Percentiles rank a stretch among this genome's conserved stretches.
Evolutionary conservation across 371 early-diverging fungal species (phyloP).

Genomic region (Encephalitozoon hellem): DNA sequence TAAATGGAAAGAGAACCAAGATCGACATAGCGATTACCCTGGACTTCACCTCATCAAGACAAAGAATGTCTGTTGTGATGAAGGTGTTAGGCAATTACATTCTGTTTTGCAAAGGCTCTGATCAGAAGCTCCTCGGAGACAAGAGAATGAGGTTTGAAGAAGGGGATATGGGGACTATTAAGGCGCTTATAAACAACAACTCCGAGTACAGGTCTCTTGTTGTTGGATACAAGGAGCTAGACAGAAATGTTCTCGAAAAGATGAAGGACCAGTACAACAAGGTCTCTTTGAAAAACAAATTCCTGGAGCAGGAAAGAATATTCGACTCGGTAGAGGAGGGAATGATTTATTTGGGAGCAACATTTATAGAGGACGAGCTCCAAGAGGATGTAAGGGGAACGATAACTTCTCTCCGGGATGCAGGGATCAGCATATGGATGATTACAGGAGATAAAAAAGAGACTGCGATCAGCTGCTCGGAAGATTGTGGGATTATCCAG

Average conservation of each 20-base stretch:
- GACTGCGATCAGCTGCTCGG: slow-evolving; percentile 75
- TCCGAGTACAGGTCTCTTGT: slow-evolving; percentile 78
- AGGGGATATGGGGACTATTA: neutral
- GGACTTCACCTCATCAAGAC: slow-evolving; percentile 57
- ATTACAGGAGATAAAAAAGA: slow-evolving; percentile 97
- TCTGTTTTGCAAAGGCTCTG: slow-evolving; percentile 79
- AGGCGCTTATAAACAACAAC: slow-evolving; percentile 64
- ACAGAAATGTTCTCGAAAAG: slow-evolving; percentile 66
- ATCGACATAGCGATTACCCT: slow-evolving; percentile 22
- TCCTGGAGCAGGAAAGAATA: slow-evolving; percentile 65
- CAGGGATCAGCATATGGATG: slow-evolving; percentile 93
- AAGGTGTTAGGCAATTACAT: slow-evolving; percentile 30
- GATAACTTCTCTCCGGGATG: slow-evolving; percentile 70
- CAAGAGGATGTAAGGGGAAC: slow-evolving; percentile 86
- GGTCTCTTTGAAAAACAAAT: slow-evolving; percentile 62
- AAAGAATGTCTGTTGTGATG: slow-evolving; percentile 58
- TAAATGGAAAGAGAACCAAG: slow-evolving; percentile 11
- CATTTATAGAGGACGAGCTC: slow-evolving; percentile 91
- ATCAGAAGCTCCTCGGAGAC: slow-evolving; percentile 60
- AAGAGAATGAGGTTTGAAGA: neutral
- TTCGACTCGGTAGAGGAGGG: slow-evolving; percentile 70
- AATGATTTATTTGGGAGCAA: slow-evolving; percentile 76
- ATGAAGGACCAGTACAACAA: slow-evolving; percentile 62
- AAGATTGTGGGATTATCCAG: slow-evolving; percentile 43
- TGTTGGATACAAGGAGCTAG: slow-evolving; percentile 68